Percentiles rank a stretch among this genome's conserved stretches.
Conservation (phyloP, 208 protist species). For the Crithidia expoeki region DNA sequence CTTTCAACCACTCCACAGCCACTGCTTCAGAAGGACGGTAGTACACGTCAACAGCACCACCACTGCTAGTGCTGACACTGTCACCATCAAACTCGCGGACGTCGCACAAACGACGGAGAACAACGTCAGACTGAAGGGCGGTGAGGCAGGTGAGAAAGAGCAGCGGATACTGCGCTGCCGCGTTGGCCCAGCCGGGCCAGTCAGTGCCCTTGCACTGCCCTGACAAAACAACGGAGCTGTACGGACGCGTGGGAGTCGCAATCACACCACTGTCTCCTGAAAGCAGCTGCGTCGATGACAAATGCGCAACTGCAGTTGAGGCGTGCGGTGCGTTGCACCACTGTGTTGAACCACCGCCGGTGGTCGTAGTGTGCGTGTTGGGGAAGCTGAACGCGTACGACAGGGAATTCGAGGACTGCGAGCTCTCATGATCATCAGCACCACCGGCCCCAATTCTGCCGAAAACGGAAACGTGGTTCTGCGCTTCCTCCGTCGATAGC, state of each 20-base stretch:
- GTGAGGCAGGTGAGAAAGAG: conserved; percentile 26
- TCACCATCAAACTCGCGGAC: conserved; percentile 29
- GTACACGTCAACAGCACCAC: conserved; percentile 7
- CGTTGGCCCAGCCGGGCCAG: conserved; percentile 58
- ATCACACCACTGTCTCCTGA: no score
- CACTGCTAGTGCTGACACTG: neutral
- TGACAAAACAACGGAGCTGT: no score
- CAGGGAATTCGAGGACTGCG: conserved; percentile 18
- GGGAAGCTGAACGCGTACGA: neutral
- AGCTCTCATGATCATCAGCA: conserved; percentile 6
- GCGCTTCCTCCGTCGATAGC: neutral
- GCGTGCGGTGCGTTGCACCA: no score
- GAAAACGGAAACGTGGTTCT: conserved; percentile 10
- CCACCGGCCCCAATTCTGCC: conserved; percentile 6
- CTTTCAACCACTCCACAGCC: conserved; percentile 52
- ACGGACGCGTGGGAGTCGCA: no score
- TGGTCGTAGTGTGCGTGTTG: neutral
- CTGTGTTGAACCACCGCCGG: no score
- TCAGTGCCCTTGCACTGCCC: no score
- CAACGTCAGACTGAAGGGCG: conserved; percentile 38
- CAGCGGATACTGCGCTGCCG: conserved; percentile 34
- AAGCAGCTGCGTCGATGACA: neutral
- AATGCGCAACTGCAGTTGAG: no score
- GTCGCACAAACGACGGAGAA: conserved; percentile 65
- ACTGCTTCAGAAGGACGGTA: conserved; percentile 64